A percentile compares a stretch with the other conserved stretches of the same genome.
Evolutionary conservation across 2,329 filamentous ascomycete species (phyloP).

Genomic region (Paraconiothyrium brasiliense): DNA sequence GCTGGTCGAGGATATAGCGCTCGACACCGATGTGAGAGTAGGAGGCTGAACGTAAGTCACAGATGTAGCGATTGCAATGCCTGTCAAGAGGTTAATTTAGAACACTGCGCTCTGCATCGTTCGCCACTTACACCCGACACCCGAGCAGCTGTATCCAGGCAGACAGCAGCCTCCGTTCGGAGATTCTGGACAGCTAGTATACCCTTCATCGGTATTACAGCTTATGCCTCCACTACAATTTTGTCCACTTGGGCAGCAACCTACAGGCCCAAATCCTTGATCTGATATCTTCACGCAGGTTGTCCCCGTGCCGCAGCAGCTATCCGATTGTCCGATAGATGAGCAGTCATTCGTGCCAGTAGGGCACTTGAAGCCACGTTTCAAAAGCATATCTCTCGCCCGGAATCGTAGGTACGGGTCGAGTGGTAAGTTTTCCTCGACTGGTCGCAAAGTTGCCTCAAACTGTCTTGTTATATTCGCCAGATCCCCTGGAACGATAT

Average conservation of each 20-base stretch:
- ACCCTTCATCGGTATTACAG: constrained; percentile 66
- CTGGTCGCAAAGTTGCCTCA: constrained; percentile 38
- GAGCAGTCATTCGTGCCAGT: constrained; percentile 71
- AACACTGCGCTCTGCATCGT: neutral
- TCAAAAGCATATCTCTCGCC: constrained; percentile 52
- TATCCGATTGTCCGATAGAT: constrained; percentile 71
- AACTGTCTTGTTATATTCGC: constrained; percentile 35
- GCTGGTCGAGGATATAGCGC: constrained; percentile 47
- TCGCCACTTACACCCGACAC: constrained; percentile 71
- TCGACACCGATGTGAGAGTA: constrained; percentile 34
- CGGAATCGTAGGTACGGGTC: constrained; percentile 49
- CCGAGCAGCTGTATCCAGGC: constrained; percentile 73
- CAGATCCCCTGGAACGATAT: constrained; percentile 20
- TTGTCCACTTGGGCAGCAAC: constrained; percentile 75
- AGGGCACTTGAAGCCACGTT: constrained; percentile 73
- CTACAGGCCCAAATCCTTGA: constrained; percentile 72
- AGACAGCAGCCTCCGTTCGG: constrained; percentile 81
- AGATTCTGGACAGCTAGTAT: constrained; percentile 70
- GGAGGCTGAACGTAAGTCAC: constrained; percentile 41
- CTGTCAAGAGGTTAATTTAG: constrained; percentile 25
- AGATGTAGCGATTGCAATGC: constrained; percentile 42
- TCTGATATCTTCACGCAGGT: constrained; percentile 72
- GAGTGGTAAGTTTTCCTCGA: constrained; percentile 44
- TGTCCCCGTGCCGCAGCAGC: constrained; percentile 75
- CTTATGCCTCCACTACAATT: constrained; percentile 71